phyloP scores from a whole-genome alignment of 2,329 filamentous ascomycete species.

The Trichoderma lentiforme region DNA sequence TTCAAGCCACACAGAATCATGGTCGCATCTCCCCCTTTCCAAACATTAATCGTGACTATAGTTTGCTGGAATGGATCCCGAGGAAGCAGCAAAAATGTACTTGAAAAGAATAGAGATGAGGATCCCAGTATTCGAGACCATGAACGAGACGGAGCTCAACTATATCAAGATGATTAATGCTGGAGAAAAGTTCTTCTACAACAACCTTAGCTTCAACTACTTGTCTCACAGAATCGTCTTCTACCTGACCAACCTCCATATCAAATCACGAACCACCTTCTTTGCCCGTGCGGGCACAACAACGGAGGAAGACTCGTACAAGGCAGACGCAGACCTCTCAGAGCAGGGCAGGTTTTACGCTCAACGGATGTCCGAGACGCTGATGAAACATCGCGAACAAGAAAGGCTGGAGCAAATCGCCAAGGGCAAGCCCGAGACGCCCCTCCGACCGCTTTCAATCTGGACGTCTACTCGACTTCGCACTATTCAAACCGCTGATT shows the following conservation, averaged over 20 bases:
- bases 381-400: slow-evolving; percentile 78
- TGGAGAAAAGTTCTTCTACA: slow-evolving; percentile 87
- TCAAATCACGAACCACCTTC: slow-evolving; percentile 90
- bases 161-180: slow-evolving; percentile 99
- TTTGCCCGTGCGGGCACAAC: slow-evolving; percentile 87
- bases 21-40: neutral
- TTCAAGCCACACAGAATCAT: neutral
- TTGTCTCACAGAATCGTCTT: slow-evolving; percentile 96
- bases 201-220: slow-evolving; percentile 96
- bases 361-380: slow-evolving; percentile 76
- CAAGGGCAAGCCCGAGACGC: slow-evolving; percentile 63
- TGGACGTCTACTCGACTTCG: slow-evolving; percentile 93
- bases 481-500: slow-evolving; percentile 85
- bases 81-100: slow-evolving; percentile 90
- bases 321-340: slow-evolving; percentile 81
- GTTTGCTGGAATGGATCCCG: slow-evolving; percentile 87
- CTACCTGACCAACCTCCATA: slow-evolving; percentile 95
- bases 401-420: slow-evolving; percentile 70
- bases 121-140: slow-evolving; percentile 94
- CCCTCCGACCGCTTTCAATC: slow-evolving; percentile 76
- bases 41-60: slow-evolving; percentile 32
- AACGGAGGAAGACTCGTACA: slow-evolving; percentile 86
- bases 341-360: slow-evolving; percentile 78
- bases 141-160: slow-evolving; percentile 90
- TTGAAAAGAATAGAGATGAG: slow-evolving; percentile 84